Base-by-base conservation (phyloP, 805 yeast species). In the Wickerhamomyces ciferrii region DNA sequence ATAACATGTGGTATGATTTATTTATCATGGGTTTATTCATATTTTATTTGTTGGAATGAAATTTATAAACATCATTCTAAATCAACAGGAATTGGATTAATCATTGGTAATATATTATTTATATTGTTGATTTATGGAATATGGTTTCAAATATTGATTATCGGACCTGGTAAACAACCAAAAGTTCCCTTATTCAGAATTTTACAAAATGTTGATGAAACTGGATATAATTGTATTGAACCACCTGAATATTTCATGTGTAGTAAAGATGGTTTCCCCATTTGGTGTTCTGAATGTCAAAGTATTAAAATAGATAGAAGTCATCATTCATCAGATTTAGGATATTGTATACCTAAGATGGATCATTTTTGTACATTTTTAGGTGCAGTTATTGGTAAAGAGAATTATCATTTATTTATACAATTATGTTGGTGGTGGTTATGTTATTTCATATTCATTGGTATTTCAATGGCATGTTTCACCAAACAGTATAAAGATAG, bases 321-420 rank as follows among this genome's bases (percentile, higher is more conserved):
- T 0, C 92, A 81, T 53, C 97, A 87, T 58, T 83, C 90, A 36
- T 70, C 76, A 3, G 70, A 75, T 42, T 43, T 67, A 44, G 74
- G 72, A 2, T 58, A 63, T 21, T 88, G 96, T 58, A 79, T 90
- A 0, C 80, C 87, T 0, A 71, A 75, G 47, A 84, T 87, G 71
- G 98, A 91, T 63, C 98, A 91, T 61, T 84, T 74, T 56, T 91
- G 98, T 60, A 58, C 79, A 0, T 89, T 88, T 84, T 63, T 92
- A 0, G 95, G 96, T 1, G 61, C 74, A 0, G 77, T 80, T 5
- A 78, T 91, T 39, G 97, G 96, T 0, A 75, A 76, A 48, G 61
- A 67, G 35, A 91, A 92, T 63, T 79, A 80, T 59, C 59, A 74
- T 43, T 65, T 70, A 25, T 90, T 90, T 55, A 43, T 82, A 3